Evolutionary conservation across 1,139 yeast species (phyloP).

Genomic region (Kluyveromyces sp.): DNA sequence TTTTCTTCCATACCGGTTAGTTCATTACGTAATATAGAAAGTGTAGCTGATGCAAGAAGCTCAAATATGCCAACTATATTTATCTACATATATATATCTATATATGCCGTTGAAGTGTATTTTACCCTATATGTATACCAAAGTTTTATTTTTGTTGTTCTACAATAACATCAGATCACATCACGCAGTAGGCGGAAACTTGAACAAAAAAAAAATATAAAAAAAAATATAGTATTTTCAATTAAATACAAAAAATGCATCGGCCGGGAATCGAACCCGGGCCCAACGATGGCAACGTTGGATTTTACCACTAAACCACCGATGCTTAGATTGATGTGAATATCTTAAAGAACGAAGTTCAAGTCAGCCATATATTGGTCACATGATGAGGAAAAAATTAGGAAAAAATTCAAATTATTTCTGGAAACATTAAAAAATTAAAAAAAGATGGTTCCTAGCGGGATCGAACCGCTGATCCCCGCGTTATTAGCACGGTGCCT

Average conservation of each 20-base stretch:
- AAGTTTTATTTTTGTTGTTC: neutral
- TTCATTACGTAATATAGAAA: too few relatives aligned
- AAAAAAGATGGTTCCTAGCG: conserved; percentile 21
- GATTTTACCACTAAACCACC: conserved; percentile 4
- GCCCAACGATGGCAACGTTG: conserved; percentile 5
- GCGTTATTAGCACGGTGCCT: conserved; percentile 27
- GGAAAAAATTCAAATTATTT: too few relatives aligned
- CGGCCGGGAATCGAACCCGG: conserved; percentile 5
- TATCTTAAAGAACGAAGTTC: neutral
- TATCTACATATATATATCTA: neutral
- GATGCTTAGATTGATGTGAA: neutral
- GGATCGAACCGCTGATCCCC: conserved; percentile 28
- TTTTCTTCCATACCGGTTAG: neutral
- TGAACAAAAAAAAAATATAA: neutral
- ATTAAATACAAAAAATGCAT: conserved; percentile 1
- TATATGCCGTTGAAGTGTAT: neutral
- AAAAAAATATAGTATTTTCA: neutral
- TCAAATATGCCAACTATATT: neutral
- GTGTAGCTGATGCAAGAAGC: too few relatives aligned
- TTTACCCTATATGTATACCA: neutral
- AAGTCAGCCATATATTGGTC: neutral
- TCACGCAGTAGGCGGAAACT: neutral
- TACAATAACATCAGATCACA: too few relatives aligned
- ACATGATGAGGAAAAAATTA: neutral
- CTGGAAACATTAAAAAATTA: neutral